These are phyloP conservation scores for Thalassiosira sp. DNA, from an alignment of 352 stramenopile species.

Conservation along the genomic window DNA sequence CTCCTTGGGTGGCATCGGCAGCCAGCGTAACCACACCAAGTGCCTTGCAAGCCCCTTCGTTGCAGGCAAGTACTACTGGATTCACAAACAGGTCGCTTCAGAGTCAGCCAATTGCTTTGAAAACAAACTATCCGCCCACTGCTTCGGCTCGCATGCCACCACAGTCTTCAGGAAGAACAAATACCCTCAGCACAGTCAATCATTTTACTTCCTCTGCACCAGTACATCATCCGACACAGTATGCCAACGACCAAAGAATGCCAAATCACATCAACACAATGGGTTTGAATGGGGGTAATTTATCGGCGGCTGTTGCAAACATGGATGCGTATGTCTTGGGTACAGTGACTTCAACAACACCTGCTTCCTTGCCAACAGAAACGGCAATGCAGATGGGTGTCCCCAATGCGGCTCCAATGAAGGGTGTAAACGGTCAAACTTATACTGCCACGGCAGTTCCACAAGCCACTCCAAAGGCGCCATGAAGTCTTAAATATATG, in stretches of 20 bases:
- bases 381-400: conserved; percentile 6
- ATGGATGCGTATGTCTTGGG: conserved; percentile 25
- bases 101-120: neutral
- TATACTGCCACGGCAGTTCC: conserved; percentile 6
- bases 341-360: neutral
- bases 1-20: neutral
- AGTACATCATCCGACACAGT: neutral
- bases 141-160: neutral
- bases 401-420: conserved; percentile 6
- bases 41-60: neutral
- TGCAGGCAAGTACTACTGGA: neutral
- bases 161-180: neutral
- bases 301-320: conserved; percentile 34
- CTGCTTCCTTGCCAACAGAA: conserved; percentile 1
- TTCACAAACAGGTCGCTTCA: neutral
- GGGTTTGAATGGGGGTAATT: conserved; percentile 22
- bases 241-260: neutral
- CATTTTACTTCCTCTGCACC: conserved; percentile 6
- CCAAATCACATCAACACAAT: conserved; percentile 9
- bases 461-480: conserved; percentile 22
- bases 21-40: neutral
- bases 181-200: neutral
- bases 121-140: conserved; percentile 1
- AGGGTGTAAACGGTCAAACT: conserved; percentile 2
- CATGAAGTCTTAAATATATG: conserved; percentile 4